Evolutionary conservation across 306 rosid species (phyloP).

Genomic region (Corylus avellana): DNA sequence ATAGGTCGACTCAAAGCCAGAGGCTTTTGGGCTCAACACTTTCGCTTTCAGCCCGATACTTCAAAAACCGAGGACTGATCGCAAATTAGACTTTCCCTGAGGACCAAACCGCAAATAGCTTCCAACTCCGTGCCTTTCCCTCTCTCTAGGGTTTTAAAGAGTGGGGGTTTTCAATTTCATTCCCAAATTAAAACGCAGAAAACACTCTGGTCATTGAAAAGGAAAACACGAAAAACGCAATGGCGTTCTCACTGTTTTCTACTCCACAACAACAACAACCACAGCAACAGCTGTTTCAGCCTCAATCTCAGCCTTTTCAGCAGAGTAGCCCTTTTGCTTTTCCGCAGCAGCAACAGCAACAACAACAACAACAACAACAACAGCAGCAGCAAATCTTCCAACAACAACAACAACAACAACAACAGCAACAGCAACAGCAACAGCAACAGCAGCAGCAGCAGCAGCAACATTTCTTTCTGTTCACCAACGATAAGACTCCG

Average conservation of each 20-base stretch:
- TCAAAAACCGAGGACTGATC: background rate
- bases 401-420: conserved; percentile 41
- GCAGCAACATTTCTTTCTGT: conserved; percentile 55
- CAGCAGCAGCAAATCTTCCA: conserved; percentile 31
- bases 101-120: background rate
- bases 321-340: conserved; percentile 21
- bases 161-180: conserved; percentile 22
- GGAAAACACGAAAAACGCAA: conserved; percentile 22
- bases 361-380: conserved; percentile 53
- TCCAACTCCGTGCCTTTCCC: background rate
- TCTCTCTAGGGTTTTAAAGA: conserved; percentile 63
- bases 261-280: conserved; percentile 63
- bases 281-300: conserved; percentile 56
- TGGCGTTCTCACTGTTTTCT: conserved; percentile 80
- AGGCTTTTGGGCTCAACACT: background rate
- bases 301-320: conserved; percentile 34
- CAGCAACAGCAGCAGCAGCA: conserved; percentile 39
- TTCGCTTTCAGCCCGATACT: background rate
- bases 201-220: background rate
- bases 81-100: background rate
- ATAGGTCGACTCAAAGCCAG: background rate
- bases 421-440: conserved; percentile 35
- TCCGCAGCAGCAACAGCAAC: conserved; percentile 34
- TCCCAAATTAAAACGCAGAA: conserved; percentile 2
- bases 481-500: conserved; percentile 73